Conservation (phyloP, 2,329 filamentous ascomycete genomes). For the Aspergillus amoenus region DNA sequence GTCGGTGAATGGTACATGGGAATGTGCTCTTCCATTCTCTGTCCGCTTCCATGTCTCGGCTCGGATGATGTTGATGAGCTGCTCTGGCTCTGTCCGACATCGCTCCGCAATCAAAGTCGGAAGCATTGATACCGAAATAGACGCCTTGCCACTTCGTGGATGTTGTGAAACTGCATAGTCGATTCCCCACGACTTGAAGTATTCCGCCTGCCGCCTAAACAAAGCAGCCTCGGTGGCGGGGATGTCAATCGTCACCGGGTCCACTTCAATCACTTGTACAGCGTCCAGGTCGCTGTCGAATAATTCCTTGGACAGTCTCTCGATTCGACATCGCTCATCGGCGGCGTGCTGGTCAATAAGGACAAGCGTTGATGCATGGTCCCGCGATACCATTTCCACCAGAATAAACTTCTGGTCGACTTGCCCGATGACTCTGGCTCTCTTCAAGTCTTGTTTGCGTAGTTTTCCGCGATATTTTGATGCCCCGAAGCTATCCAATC, state of each 20-base stretch:
- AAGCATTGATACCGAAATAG: slow-evolving; percentile 57
- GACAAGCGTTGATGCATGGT: slow-evolving; percentile 53
- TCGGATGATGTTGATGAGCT: slow-evolving; percentile 73
- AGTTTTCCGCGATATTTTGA: slow-evolving; percentile 45
- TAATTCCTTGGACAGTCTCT: slow-evolving; percentile 65
- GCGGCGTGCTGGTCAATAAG: slow-evolving; percentile 93
- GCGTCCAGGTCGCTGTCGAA: slow-evolving; percentile 24
- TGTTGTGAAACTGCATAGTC: slow-evolving; percentile 52
- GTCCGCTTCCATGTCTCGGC: slow-evolving; percentile 69
- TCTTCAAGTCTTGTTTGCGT: slow-evolving; percentile 60
- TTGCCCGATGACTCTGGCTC: slow-evolving; percentile 71
- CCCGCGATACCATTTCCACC: slow-evolving; percentile 50
- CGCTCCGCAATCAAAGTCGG: slow-evolving; percentile 74
- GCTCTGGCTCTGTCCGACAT: slow-evolving; percentile 68
- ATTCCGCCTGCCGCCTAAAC: slow-evolving; percentile 52
- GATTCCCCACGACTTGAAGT: slow-evolving; percentile 76
- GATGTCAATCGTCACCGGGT: slow-evolving; percentile 64
- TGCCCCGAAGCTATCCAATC: slow-evolving; percentile 24
- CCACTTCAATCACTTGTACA: slow-evolving; percentile 27
- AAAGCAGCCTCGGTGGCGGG: slow-evolving; percentile 59
- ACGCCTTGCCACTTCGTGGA: slow-evolving; percentile 9
- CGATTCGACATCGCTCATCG: slow-evolving; percentile 81
- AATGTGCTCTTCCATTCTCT: slow-evolving; percentile 38
- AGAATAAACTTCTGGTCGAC: slow-evolving; percentile 91
- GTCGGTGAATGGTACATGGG: slow-evolving; percentile 3